Percentiles rank a stretch among this genome's conserved stretches.
phyloP scores from a whole-genome alignment of 371 early-diverging fungal species.

The Actinomortierella ambigua region DNA sequence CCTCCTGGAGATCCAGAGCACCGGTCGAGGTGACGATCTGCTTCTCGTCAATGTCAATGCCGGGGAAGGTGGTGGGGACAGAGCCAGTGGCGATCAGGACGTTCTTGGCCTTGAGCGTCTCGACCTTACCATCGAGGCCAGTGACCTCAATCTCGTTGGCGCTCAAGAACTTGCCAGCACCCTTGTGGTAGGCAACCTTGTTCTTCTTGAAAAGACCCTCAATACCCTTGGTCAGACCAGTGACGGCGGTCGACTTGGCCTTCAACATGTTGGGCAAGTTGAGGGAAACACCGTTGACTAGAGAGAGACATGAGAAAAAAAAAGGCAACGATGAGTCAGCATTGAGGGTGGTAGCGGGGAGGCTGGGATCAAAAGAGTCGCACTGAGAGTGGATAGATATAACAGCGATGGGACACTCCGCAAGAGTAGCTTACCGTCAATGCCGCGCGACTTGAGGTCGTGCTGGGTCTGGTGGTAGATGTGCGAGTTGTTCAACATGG shows the following conservation, averaged over 20 bases:
- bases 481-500: conserved; percentile 98
- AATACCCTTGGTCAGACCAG: conserved; percentile 90
- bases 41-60: conserved; percentile 94
- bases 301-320: not conserved
- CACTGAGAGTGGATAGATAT: not conserved
- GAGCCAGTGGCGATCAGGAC: conserved; percentile 98
- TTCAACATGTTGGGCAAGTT: conserved; percentile 92
- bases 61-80: conserved; percentile 93
- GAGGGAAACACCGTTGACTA: conserved; percentile 80
- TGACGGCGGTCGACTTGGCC: conserved; percentile 90
- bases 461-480: conserved; percentile 93
- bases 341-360: too few relatives aligned
- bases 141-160: conserved; percentile 84
- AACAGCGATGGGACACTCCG: not conserved
- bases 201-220: conserved; percentile 97
- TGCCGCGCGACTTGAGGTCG: conserved; percentile 91
- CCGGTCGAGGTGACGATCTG: conserved; percentile 97
- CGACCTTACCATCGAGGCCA: conserved; percentile 76
- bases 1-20: conserved; percentile 89
- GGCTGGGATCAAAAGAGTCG: too few relatives aligned
- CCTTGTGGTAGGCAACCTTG: conserved; percentile 93
- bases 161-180: conserved; percentile 82
- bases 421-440: conserved; percentile 74
- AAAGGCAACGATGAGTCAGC: too few relatives aligned
- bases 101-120: conserved; percentile 88